Percentiles rank a stretch among this genome's conserved stretches.
Evolutionary conservation across 148 eudicot genomes (phyloP).

Genomic region (Rhododendron ovatum): DNA sequence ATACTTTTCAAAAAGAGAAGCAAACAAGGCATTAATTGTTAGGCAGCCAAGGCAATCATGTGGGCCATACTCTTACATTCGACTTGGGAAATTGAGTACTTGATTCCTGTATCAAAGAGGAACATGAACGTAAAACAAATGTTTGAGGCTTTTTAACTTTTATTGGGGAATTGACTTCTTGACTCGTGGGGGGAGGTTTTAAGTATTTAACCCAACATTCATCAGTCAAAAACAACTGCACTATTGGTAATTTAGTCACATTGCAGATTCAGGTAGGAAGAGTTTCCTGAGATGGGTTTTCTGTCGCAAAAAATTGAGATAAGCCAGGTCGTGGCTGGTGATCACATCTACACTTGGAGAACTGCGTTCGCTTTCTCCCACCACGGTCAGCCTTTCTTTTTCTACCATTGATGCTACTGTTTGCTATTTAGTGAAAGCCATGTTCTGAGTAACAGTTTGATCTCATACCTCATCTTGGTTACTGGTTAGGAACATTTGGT

Average conservation of each 20-base stretch:
- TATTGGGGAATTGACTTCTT: background rate
- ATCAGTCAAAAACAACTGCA: background rate
- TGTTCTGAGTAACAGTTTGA: background rate
- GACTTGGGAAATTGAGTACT: background rate
- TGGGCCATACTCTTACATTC: too few relatives aligned
- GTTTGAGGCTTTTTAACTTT: background rate
- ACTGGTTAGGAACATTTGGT: background rate
- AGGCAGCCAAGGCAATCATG: too few relatives aligned
- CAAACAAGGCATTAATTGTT: too few relatives aligned
- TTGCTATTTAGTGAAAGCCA: background rate
- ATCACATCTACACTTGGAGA: conserved; percentile 27
- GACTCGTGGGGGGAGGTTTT: background rate
- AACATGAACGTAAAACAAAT: background rate
- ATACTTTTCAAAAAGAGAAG: too few relatives aligned
- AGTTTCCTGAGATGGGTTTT: background rate
- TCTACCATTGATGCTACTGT: background rate
- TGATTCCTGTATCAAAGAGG: background rate
- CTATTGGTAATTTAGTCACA: background rate
- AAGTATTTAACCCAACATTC: background rate
- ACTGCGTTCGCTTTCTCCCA: conserved; percentile 14
- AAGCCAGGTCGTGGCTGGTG: conserved; percentile 14
- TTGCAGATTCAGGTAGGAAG: background rate
- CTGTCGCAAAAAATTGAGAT: conserved; percentile 9
- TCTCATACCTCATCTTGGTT: background rate
- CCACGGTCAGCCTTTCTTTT: conserved; percentile 11